A percentile compares a stretch with the other conserved stretches of the same genome.
phyloP scores from a whole-genome alignment of 2,329 filamentous ascomycete species.

The Penicillium sp. region DNA sequence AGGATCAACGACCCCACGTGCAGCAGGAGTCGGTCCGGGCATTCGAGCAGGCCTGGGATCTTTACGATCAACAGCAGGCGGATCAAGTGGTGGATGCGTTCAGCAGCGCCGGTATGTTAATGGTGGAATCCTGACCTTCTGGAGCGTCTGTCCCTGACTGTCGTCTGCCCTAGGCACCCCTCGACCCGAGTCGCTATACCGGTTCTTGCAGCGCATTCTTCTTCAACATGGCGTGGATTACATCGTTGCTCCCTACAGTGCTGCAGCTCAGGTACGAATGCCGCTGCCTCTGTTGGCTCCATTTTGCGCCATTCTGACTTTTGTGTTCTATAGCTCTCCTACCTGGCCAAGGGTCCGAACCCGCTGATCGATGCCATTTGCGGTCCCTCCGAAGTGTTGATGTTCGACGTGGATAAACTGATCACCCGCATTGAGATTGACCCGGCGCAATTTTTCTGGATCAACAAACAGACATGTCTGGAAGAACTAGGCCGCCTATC shows the following conservation, averaged over 20 bases:
- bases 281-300: too few species aligned
- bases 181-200: slow-evolving; percentile 62
- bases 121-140: too few species aligned
- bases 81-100: slow-evolving; percentile 77
- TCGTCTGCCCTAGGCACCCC: slow-evolving; percentile 52
- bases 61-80: slow-evolving; percentile 74
- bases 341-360: slow-evolving; percentile 62
- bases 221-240: slow-evolving; percentile 62
- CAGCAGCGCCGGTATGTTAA: slow-evolving; percentile 68
- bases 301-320: not conserved
- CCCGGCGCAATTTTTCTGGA: slow-evolving; percentile 53
- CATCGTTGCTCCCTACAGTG: slow-evolving; percentile 76
- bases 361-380: slow-evolving; percentile 66
- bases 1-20: slow-evolving; percentile 59
- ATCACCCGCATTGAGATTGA: slow-evolving; percentile 53
- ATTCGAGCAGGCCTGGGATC: slow-evolving; percentile 71
- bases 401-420: slow-evolving; percentile 72
- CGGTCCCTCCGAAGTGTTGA: slow-evolving; percentile 72
- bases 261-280: slow-evolving; percentile 74
- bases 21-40: slow-evolving; percentile 57
- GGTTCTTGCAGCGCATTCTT: slow-evolving; percentile 66
- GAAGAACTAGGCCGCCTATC: slow-evolving; percentile 55
- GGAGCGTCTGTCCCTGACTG: not conserved
- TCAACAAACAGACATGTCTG: slow-evolving; percentile 61
- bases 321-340: slow-evolving; percentile 59